A percentile compares a stretch with the other conserved stretches of the same genome.
phyloP scores from a whole-genome alignment of 768 basidiomycete species.

The Strobilomyces confusus region DNA sequence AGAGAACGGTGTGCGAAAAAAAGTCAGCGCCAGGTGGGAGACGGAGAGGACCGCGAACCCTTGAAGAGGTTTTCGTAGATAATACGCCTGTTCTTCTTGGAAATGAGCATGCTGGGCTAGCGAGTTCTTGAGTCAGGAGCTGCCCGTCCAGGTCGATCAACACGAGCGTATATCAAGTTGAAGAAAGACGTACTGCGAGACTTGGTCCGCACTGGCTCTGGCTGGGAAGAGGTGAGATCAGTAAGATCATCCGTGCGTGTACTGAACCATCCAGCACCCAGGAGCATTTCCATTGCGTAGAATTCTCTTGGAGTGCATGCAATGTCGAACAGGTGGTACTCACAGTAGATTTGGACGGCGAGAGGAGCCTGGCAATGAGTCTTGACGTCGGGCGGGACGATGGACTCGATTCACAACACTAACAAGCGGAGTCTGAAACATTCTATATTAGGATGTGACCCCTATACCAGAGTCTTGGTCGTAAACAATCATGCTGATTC shows the following conservation, averaged over 20 bases:
- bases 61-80: constrained; percentile 99
- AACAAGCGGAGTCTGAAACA: constrained; percentile 24
- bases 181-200: constrained; percentile 34
- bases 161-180: not conserved
- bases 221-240: constrained; percentile 26
- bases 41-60: constrained; percentile 48
- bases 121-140: constrained; percentile 29
- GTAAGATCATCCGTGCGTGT: constrained; percentile 28
- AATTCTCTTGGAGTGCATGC: constrained; percentile 6
- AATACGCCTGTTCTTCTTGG: constrained; percentile 88
- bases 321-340: constrained; percentile 15
- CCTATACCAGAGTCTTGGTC: too few relatives aligned
- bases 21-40: not conserved
- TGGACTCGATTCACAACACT: constrained; percentile 14
- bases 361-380: constrained; percentile 28
- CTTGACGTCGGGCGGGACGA: constrained; percentile 38
- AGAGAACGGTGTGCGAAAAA: not conserved
- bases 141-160: constrained; percentile 7
- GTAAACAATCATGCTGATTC: too few relatives aligned
- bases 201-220: constrained; percentile 33
- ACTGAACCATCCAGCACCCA: constrained; percentile 33
- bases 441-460: constrained; percentile 10
- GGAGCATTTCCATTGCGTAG: not conserved
- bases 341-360: constrained; percentile 17
- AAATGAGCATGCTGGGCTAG: constrained; percentile 83